These are phyloP conservation scores for Clonostachys rosea DNA, from an alignment of 2,329 filamentous ascomycete genomes.

Conservation along the genomic window DNA sequence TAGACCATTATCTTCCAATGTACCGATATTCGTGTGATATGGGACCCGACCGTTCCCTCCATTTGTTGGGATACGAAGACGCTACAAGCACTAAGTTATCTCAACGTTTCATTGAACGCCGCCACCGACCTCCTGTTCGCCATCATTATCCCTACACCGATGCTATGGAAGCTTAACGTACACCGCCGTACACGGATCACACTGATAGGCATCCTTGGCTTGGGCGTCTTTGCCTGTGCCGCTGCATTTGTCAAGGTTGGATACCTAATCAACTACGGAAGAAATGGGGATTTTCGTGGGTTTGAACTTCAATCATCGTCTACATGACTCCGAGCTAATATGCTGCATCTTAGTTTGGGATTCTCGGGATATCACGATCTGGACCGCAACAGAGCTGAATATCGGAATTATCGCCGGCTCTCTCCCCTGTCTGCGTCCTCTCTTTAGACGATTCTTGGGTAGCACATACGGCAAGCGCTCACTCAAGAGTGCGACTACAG, in stretches of 20 bases:
- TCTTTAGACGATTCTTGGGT: conserved; percentile 23
- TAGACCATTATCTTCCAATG: conserved; percentile 43
- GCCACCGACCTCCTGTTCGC: conserved; percentile 31
- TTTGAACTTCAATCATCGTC: too few species aligned
- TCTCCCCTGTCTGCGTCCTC: conserved; percentile 24
- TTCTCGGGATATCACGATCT: conserved; percentile 39
- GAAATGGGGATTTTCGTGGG: conserved; percentile 24
- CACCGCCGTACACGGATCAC: conserved; percentile 31
- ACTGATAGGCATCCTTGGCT: conserved; percentile 30
- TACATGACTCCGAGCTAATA: conserved; percentile 8
- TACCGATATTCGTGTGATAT: conserved; percentile 34
- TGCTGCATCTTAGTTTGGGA: conserved; percentile 21
- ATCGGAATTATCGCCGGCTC: conserved; percentile 28
- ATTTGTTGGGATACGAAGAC: conserved; percentile 34
- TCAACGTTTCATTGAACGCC: conserved; percentile 29
- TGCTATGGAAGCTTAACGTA: conserved; percentile 33
- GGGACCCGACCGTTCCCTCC: conserved; percentile 30
- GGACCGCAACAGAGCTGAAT: conserved; percentile 32
- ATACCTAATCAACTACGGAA: conserved; percentile 30
- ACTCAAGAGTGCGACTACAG: conserved; percentile 14
- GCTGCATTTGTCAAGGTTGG: conserved; percentile 34
- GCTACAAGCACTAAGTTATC: conserved; percentile 34
- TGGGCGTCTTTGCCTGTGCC: conserved; percentile 37
- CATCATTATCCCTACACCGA: conserved; percentile 25
- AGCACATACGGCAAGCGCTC: conserved; percentile 20